Evolutionary conservation across 345 rosid genomes (phyloP).

Genomic region (Bruguiera sexangula): DNA sequence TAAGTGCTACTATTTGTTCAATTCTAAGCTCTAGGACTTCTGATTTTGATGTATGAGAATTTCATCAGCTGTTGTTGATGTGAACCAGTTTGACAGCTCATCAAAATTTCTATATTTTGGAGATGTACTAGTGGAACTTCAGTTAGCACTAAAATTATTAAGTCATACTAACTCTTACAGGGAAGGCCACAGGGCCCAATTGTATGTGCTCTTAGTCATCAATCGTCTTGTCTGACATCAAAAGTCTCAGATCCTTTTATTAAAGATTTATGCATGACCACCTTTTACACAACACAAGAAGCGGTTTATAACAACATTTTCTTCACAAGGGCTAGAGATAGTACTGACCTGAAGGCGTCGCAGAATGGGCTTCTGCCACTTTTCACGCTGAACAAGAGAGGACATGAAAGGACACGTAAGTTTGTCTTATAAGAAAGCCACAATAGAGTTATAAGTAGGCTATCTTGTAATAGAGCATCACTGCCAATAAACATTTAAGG

Average conservation of each 20-base stretch:
- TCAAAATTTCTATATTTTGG: too few species aligned
- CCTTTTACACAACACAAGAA: background rate
- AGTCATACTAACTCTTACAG: too few species aligned
- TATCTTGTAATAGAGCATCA: too few species aligned
- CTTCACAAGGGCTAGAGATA: conserved; percentile 13
- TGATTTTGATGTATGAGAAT: too few species aligned
- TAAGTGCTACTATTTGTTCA: background rate
- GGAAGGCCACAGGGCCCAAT: too few species aligned
- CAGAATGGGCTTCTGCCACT: conserved; percentile 96
- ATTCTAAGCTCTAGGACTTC: background rate
- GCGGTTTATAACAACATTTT: background rate
- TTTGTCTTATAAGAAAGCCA: background rate
- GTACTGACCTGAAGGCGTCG: conserved; percentile 92
- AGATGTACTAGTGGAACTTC: too few species aligned
- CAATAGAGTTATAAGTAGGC: too few species aligned
- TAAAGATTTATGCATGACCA: background rate
- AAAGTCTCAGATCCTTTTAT: background rate
- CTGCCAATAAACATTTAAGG: too few species aligned
- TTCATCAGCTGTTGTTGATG: too few species aligned
- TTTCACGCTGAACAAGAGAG: conserved; percentile 63
- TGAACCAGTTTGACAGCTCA: too few species aligned
- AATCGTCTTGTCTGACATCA: background rate
- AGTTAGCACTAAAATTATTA: too few species aligned
- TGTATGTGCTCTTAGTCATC: too few species aligned
- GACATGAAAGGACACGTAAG: background rate